Base-by-base conservation (phyloP, 352 stramenopile species). In the Globisporangium radiosum region DNA sequence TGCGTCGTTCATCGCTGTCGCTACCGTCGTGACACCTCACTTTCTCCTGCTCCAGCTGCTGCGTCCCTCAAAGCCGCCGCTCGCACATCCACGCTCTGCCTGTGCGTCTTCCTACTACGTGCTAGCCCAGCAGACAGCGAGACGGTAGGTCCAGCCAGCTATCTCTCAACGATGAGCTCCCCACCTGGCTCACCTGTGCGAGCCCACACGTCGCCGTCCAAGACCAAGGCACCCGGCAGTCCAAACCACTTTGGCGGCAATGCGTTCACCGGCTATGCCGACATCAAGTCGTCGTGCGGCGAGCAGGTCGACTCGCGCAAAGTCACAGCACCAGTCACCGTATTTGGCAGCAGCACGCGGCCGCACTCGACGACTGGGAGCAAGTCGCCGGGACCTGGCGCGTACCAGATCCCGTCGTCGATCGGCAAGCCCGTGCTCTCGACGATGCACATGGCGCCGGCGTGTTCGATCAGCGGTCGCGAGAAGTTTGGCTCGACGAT, bases 401-500 rank as follows among this genome's bases (percentile, higher is more conserved):
- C 70, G 10, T 88, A 90, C 53, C 74, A 87, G 62, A 85, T 90
- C 42, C 78, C 79, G 44, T 87, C 81, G 15, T 79, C 79, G 2
- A 88, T 92, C 49, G 77, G 77, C 44, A 87, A 86, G 47, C 76
- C 81, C 17, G 72, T 89, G 43, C 61, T 88, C 15, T 89, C 78
- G 33, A 90, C 81, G 3, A 88, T 89, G 70, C 10, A 36, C 0
- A 62, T 72, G 38, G 81, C 77, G 0, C 78, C 81, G 15, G 59
- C 77, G 1, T 88, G 72, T 38, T 88, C 81, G 19, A 87, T 92
- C 67, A 85, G 72, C 17, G 81, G 81, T 7, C 79, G 81, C 49
- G 81, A 92, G 64, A 90, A 90, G 64, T 92, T 92, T 60, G 79
- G 81, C 39, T 90, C 79, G 8, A 87, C 79, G 3, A 63, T 74